These are phyloP conservation scores for Isatis tinctoria DNA, from an alignment of 345 rosid species.

Conservation along the genomic window DNA sequence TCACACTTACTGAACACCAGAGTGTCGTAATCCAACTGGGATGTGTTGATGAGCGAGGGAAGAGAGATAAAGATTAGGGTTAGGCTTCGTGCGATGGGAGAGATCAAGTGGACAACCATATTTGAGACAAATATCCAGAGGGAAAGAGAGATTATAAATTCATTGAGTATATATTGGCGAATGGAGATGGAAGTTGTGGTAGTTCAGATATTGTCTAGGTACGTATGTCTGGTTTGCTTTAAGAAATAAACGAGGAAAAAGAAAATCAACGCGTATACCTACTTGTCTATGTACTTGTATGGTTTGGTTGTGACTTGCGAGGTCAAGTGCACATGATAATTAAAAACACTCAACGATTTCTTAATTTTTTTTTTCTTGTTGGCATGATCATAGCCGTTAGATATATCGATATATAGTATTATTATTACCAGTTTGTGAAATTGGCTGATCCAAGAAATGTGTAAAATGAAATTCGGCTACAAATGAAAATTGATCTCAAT, in stretches of 20 bases:
- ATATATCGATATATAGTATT: not conserved
- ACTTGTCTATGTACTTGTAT: not conserved
- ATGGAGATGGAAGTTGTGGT: slow-evolving; percentile 6
- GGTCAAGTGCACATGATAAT: not conserved
- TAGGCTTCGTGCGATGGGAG: slow-evolving; percentile 24
- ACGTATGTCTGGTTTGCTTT: not conserved
- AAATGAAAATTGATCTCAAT: not conserved
- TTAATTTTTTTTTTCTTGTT: not conserved
- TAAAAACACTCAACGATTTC: not conserved
- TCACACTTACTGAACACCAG: slow-evolving; percentile 55
- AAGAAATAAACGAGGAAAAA: not conserved
- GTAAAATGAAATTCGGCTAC: not conserved
- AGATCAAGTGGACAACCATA: slow-evolving; percentile 11
- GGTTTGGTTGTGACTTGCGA: slow-evolving; percentile 18
- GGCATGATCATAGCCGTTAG: not conserved
- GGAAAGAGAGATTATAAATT: not conserved
- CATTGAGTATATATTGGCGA: not conserved
- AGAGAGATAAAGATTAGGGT: slow-evolving; percentile 15
- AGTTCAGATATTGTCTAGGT: slow-evolving; percentile 18
- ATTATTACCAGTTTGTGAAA: not conserved
- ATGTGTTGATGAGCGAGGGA: slow-evolving; percentile 3
- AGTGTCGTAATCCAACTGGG: slow-evolving; percentile 38
- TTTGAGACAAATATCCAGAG: not conserved
- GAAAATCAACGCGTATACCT: not conserved
- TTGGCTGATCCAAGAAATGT: not conserved